Evolutionary conservation across 164 flowering plant genomes (phyloP).

Genomic region (Vitis rupestris): DNA sequence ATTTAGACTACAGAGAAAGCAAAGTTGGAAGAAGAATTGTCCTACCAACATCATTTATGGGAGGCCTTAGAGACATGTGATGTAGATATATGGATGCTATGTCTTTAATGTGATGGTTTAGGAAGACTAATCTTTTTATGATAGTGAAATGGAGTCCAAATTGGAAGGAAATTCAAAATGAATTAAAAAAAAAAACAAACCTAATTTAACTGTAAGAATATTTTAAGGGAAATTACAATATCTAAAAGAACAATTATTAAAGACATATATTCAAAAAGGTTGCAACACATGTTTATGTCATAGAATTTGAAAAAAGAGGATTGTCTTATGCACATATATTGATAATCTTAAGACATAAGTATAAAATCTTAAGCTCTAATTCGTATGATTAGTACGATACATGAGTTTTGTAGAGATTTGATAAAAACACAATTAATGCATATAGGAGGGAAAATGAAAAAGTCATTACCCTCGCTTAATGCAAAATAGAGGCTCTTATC

Average conservation of each 20-base stretch:
- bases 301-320: too few relatives aligned
- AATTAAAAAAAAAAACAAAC: neutral
- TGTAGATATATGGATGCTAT: slow-evolving; percentile 15
- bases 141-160: slow-evolving; percentile 24
- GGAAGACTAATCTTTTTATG: slow-evolving; percentile 18
- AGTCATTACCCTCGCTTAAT: too few relatives aligned
- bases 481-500: too few relatives aligned
- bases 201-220: slow-evolving; percentile 7
- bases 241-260: neutral
- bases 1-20: too few relatives aligned
- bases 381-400: too few relatives aligned
- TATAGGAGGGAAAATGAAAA: too few relatives aligned
- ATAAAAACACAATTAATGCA: too few relatives aligned
- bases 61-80: slow-evolving; percentile 17
- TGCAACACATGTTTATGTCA: neutral
- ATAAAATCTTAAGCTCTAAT: too few relatives aligned
- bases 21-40: too few relatives aligned
- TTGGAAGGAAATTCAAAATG: slow-evolving; percentile 2
- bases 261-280: slow-evolving; percentile 8
- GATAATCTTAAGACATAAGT: too few relatives aligned
- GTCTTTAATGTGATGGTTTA: slow-evolving; percentile 13
- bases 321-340: too few relatives aligned
- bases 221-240: slow-evolving; percentile 6
- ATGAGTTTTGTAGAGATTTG: too few relatives aligned
- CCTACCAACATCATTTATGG: slow-evolving; percentile 16